Base-by-base conservation (phyloP, 208 protist genomes). In the Acanthamoeba comandoni region DNA sequence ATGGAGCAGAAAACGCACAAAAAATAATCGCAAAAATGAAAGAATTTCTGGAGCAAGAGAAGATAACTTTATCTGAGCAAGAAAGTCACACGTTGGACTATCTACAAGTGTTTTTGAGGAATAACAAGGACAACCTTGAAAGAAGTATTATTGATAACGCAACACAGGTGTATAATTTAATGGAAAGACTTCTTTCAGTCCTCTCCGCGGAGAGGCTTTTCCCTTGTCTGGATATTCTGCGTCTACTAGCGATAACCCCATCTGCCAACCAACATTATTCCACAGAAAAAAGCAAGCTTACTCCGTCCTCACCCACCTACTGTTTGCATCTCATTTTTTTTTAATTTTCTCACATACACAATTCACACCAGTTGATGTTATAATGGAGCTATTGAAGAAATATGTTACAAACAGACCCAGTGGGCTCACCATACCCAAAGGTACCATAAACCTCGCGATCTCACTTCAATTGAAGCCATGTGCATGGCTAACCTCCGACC, bases 1-100 rank as follows among this genome's bases (percentile, higher is more conserved):
- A 53, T 4, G 80, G 80, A 12, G 80, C 80, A 19, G 80, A 88
- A 19, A 65, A 88, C n/a, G 80, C 80, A n/a, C 80, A 55, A 13
- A 88, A 88, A 62, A 88, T 88, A 19, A 39, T 88, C 43, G 29
- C 24, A 31, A 88, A 88, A 43, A 39, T 88, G 17, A 31, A 53
- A 12, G 80, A 88, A 48, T 88, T 88, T 55, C 48, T 62, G 3
- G 58, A 26, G 0, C 19, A 43, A 24, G 43, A 65, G 19, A 49
- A 62, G 12, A 11, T 71, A 35, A 11, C 15, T 19, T 2, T 70
- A 2, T 57, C 26, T 48, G 58, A 1, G 12, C 60, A 88, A 49
- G 80, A 88, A 3, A 70, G 9, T 24, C 9, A 22, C 24, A 26
- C 71, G 5, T 49, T 88, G 9, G 57, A 71, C 9, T 13, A 53